Evolutionary conservation across 306 rosid genomes (phyloP), one percentile per base, ranked within the genome.

Genomic region (Begonia fuchsioides): DNA sequence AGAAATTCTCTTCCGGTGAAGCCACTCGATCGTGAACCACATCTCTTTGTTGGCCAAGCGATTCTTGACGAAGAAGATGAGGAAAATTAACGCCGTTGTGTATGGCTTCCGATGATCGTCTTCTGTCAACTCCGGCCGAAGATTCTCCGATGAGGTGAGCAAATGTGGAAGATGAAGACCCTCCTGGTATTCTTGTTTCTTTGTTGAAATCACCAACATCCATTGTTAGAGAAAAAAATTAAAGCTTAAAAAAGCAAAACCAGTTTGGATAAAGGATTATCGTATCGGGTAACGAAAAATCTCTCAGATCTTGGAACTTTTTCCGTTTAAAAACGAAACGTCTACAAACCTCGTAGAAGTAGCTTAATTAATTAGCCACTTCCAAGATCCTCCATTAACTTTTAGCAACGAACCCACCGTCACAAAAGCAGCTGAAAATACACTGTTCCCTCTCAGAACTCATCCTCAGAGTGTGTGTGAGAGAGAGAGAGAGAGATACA

Each of bases 131-230:
- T 3, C 39, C 58, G 2, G 60, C 15, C 3, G 51, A 55, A 2
- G 60, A 20, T 44, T 55, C 60, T 14, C 51, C 60, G 46, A 55
- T 43, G 13, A 57, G 47, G 48, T 35, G 45, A 10, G 13, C 17
- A 3, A 46, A 47, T n/a, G 41, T 66, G 18, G 55, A 62, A 54
- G 51, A 47, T 10, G 49, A 43, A 11, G 70, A 46, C 16, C 52
- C 66, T 1, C 55, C 55, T 51, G 74, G 55, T 47, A 72, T 50
- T 55, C 67, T 64, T 56, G 68, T 62, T 50, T 73, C 79, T 47
- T 50, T 56, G 12, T 73, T 71, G 35, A 62, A 74, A 0, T 69
- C 70, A 49, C 75, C 20, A 46, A 64, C 60, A 56, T 73, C 75
- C 79, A 73, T 73, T 12, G 5, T 3, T 4, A 10, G 16, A 9